Evolutionary conservation across 179 eudicot genomes (phyloP), one percentile per base, ranked within the genome.

Genomic region (Spergularia azorica): DNA sequence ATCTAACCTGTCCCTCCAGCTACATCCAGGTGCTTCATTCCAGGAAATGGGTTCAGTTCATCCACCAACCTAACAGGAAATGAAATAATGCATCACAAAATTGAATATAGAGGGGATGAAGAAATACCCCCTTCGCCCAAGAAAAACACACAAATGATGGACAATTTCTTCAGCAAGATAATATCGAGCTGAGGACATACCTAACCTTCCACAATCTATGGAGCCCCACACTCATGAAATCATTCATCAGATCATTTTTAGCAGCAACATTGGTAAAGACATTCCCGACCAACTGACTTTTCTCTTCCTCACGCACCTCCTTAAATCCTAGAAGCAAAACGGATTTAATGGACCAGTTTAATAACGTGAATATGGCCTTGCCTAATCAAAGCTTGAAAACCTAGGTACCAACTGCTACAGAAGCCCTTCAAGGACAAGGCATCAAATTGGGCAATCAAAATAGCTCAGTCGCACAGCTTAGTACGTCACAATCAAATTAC

Each of bases 181-280:
- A 63, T 62, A 56, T 26, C 21, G 59, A 69, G 52, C 51, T 56
- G 13, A 17, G 18, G 74, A 77, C 82, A 73, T 75, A 93, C 99
- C 97, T 93, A 64, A 91, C 97, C 84, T 95, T 95, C 99, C 99
- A 95, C 74, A 95, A 69, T 73, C 97, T 86, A 78, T 95, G 99
- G 64, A 93, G 76, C 67, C 97, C 99, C 69, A 61, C 97, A 81
- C 97, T 95, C 99, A 95, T 95, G 73, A 95, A 61, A 84, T 95
- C 99, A 86, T 95, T 95, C 99, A 93, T 95, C 76, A 95, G 62
- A 82, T 95, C 99, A 86, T 95, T 93, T 68, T 80, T 91, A 63
- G 93, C 86, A 74, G 99, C 95, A 73, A 95, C 99, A 68, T 79
- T 95, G 69, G 83, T 89, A 84, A 95, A 95, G 79, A 95, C 97